Evolutionary conservation across 495 filamentous ascomycete species (phyloP), one percentile per base, ranked within the genome.

Genomic region (Xylaria venustula): DNA sequence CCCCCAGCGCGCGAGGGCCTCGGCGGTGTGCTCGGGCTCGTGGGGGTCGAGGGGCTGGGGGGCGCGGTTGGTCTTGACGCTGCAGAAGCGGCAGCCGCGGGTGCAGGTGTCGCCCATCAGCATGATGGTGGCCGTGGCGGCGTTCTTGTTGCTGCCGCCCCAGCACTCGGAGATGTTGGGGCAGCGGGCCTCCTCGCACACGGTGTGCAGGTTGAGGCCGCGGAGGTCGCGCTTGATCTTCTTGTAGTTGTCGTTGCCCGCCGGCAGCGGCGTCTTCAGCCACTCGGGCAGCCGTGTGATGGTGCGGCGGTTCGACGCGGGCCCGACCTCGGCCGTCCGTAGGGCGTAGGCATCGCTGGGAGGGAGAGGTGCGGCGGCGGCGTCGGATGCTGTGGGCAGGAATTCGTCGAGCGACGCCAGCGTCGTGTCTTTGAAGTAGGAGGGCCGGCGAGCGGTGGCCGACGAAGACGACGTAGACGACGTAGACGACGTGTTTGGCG

Each of bases 101-200:
- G 94, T 98, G 76, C 94, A 98, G 7, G 94, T 97, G 69, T 98
- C 94, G 63, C 94, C 94, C 93, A 98, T 97, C 7, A 98, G 80
- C 95, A 98, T 98, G 77, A 98, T 98, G 8, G 94, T 98, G 0
- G 95, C 94, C 25, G 94, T 98, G 1, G 95, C 95, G 22, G 91
- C 87, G 49, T 87, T 84, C 77, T 96, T 97, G 73, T 89, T 85
- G 66, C 77, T 82, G 34, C 94, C 94, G 57, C 94, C 94, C 94
- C 94, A 98, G 81, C 94, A 98, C 72, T 96, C 92, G 62, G 88
- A 91, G 52, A 98, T 98, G 72, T 98, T 98, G 42, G 94, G 94
- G 73, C 94, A 98, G 30, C 92, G 85, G 15, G 94, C 94, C 77
- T 98, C 95, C 77, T 98, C 94, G 73, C 94, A 98, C 14, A 98